Base-by-base conservation (phyloP, 306 rosid genomes). In the Prunus campanulata region DNA sequence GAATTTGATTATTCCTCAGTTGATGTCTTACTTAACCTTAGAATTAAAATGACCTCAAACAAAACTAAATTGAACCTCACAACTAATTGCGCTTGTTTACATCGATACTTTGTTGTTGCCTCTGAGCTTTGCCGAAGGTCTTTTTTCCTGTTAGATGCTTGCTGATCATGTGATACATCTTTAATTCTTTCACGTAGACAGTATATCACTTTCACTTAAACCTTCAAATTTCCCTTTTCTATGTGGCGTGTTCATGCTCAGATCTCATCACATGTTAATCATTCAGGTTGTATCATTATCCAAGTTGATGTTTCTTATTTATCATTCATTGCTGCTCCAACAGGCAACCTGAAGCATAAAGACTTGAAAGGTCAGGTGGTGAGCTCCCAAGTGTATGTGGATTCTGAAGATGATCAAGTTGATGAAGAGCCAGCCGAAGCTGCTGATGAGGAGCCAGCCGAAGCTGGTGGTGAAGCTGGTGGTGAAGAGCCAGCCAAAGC, bases 301-400 rank as follows among this genome's bases (percentile, higher is more conserved):
- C 29, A 0, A 11, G 20, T 12, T 39, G 14, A 30, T 1, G n/a
- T 8, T 16, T 68, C 18, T 18, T 47, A 19, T 35, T 49, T 42
- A 49, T 59, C 44, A 10, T 76, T 47, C 75, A 16, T 29, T 18
- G 52, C 50, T 70, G 6, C 55, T 71, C 63, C 68, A 63, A 59
- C 75, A 83, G 86, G 86, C 51, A 83, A 70, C 35, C 75, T 83
- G 59, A 83, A 83, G 71, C 86, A 83, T 66, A 83, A 83, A 79
- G 80, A 83, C 70, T 75, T 83, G 78, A 72, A 47, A 20, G 86
- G 86, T 50, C 72, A 83, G 65, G 81, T 75, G 13, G 86, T 83
- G 72, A 83, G 86, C 62, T 83, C 86, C 24, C 86, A 83, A 66
- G 79, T 74, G 39, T 83, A 83, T 72, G 32, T 19, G 5, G 84